Evolutionary conservation across 2,329 filamentous ascomycete species (phyloP).

Genomic region (Cryphonectria japonica): DNA sequence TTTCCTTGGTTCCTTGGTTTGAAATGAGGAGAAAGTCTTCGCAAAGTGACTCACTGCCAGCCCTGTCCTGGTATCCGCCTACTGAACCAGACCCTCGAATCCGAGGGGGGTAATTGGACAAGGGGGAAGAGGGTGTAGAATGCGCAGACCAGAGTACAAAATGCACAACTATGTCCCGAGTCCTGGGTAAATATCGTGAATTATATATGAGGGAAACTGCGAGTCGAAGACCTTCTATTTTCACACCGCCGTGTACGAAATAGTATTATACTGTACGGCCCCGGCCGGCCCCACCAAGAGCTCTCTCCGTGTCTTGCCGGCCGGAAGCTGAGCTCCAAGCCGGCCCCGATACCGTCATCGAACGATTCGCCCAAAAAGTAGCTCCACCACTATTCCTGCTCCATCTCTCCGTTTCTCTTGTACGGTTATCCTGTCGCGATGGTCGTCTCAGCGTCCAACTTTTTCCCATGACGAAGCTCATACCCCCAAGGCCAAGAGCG

Average conservation of each 20-base stretch:
- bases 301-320: neutral
- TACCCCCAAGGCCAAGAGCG: slow-evolving; percentile 22
- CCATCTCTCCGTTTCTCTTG: neutral
- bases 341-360: slow-evolving; percentile 22
- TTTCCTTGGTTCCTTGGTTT: neutral
- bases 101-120: neutral
- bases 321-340: slow-evolving; percentile 12
- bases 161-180: neutral
- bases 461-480: slow-evolving; percentile 23
- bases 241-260: slow-evolving; percentile 7
- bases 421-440: slow-evolving; percentile 18
- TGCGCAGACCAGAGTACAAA: neutral
- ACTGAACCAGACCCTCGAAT: neutral
- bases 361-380: slow-evolving; percentile 13
- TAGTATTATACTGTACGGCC: neutral
- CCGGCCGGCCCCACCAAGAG: slow-evolving; percentile 12
- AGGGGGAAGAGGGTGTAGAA: neutral
- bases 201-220: neutral
- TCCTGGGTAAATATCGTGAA: neutral
- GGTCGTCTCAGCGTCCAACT: slow-evolving; percentile 9
- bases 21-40: neutral
- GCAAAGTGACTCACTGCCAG: neutral
- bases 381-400: neutral
- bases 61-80: neutral
- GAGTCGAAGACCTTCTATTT: neutral